Conservation (phyloP, 2,329 filamentous ascomycete species). For the Aspergillus calidoustus region DNA sequence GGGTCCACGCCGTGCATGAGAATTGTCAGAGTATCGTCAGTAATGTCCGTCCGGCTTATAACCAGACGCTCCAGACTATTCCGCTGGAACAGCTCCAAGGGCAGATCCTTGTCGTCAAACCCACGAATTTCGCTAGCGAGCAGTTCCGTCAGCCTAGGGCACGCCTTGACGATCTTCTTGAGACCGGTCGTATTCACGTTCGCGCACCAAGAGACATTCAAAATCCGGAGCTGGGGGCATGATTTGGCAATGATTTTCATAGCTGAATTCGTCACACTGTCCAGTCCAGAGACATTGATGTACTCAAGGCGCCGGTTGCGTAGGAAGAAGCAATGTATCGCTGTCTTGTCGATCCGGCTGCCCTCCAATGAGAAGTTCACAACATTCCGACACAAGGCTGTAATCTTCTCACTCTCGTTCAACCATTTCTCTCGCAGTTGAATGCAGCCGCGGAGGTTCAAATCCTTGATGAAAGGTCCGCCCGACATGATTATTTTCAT, state of each 20-base stretch:
- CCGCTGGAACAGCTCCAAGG: conserved; percentile 73
- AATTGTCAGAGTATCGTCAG: conserved; percentile 71
- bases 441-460: conserved; percentile 89
- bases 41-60: conserved; percentile 76
- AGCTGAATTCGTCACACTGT: conserved; percentile 74
- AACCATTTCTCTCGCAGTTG: conserved; percentile 84
- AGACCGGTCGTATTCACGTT: conserved; percentile 80
- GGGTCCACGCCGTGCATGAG: conserved; percentile 78
- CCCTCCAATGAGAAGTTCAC: conserved; percentile 88
- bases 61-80: conserved; percentile 85
- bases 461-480: conserved; percentile 85
- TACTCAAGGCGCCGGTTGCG: conserved; percentile 79
- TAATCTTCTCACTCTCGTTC: conserved; percentile 68
- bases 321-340: conserved; percentile 77
- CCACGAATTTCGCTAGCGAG: conserved; percentile 80
- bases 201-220: conserved; percentile 94
- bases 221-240: conserved; percentile 78
- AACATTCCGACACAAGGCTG: conserved; percentile 84
- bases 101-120: conserved; percentile 75
- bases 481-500: conserved; percentile 83
- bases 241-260: conserved; percentile 84
- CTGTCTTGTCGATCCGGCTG: conserved; percentile 79
- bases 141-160: conserved; percentile 75
- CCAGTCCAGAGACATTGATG: conserved; percentile 82
- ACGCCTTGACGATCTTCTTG: conserved; percentile 72